These are phyloP conservation scores for Ophiostoma australiae DNA, from an alignment of 2,329 filamentous ascomycete species.

Conservation along the genomic window DNA sequence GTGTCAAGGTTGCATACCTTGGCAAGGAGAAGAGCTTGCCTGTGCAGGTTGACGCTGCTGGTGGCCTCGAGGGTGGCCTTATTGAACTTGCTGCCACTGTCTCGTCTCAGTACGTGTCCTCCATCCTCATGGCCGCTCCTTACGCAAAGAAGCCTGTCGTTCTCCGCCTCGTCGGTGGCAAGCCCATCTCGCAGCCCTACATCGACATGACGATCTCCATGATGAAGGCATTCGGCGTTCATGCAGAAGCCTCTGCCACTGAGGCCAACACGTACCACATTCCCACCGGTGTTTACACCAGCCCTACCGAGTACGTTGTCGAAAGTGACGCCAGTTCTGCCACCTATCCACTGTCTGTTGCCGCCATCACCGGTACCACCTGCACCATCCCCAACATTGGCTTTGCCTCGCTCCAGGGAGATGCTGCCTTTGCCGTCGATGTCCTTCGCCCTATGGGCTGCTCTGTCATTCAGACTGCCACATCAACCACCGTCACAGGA, in stretches of 20 bases:
- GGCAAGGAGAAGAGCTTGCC: conserved; percentile 81
- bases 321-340: conserved; percentile 98
- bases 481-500: conserved; percentile 87
- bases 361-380: conserved; percentile 90
- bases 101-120: conserved; percentile 98
- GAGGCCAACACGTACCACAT: conserved; percentile 93
- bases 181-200: conserved; percentile 93
- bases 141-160: conserved; percentile 95
- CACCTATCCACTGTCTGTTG: conserved; percentile 89
- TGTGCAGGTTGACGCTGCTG: conserved; percentile 72
- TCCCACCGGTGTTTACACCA: conserved; percentile 75
- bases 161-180: conserved; percentile 84
- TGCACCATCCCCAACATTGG: conserved; percentile 97
- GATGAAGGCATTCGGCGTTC: conserved; percentile 89
- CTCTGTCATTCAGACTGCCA: conserved; percentile 73
- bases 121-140: conserved; percentile 91
- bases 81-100: conserved; percentile 93
- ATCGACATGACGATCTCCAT: conserved; percentile 99
- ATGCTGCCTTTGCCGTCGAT: conserved; percentile 88
- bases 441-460: conserved; percentile 93
- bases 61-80: conserved; percentile 76
- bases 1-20: conserved; percentile 79
- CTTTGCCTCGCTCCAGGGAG: conserved; percentile 83
- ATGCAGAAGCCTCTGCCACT: conserved; percentile 67
- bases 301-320: conserved; percentile 79